A percentile compares a stretch with the other conserved stretches of the same genome.
phyloP scores from a whole-genome alignment of 805 yeast species.

The Metschnikowia peoriensis region DNA sequence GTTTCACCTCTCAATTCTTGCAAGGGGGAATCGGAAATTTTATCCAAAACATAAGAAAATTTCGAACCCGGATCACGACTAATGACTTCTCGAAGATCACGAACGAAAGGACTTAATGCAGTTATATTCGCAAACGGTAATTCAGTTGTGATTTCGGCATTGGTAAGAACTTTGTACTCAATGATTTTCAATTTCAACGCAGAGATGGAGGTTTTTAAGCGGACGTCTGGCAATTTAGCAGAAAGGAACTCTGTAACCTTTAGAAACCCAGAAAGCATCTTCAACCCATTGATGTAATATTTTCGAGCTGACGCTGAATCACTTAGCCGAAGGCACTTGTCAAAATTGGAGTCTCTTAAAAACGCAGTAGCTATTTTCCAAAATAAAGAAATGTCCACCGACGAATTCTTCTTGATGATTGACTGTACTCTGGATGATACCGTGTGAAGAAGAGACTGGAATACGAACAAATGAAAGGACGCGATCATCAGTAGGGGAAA shows the following conservation, averaged over 20 bases:
- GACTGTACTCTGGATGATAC: constrained; percentile 11
- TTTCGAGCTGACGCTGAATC: constrained; percentile 6
- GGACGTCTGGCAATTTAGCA: not conserved
- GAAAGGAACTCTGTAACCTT: constrained; percentile 12
- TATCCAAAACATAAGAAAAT: not conserved
- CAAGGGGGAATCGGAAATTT: not conserved
- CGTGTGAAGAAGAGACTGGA: constrained; percentile 17
- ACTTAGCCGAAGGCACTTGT: constrained; percentile 1
- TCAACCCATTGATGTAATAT: constrained; percentile 13
- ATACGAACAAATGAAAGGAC: constrained; percentile 18
- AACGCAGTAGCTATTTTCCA: constrained; percentile 11
- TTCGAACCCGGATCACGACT: not conserved
- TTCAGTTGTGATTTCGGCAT: not conserved
- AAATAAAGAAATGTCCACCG: constrained; percentile 2
- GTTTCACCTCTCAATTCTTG: too few relatives aligned
- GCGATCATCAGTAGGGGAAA: constrained; percentile 5
- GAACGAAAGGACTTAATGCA: constrained; percentile 2
- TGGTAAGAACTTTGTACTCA: not conserved
- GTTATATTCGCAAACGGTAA: not conserved
- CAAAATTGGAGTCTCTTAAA: constrained; percentile 8
- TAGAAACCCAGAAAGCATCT: constrained; percentile 16
- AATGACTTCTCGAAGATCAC: not conserved
- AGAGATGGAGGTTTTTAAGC: not conserved
- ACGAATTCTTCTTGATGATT: constrained; percentile 1
- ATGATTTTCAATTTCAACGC: constrained; percentile 8